Evolutionary conservation across 1,284 basidiomycete species (phyloP).

Genomic region (Ustilago tritici): DNA sequence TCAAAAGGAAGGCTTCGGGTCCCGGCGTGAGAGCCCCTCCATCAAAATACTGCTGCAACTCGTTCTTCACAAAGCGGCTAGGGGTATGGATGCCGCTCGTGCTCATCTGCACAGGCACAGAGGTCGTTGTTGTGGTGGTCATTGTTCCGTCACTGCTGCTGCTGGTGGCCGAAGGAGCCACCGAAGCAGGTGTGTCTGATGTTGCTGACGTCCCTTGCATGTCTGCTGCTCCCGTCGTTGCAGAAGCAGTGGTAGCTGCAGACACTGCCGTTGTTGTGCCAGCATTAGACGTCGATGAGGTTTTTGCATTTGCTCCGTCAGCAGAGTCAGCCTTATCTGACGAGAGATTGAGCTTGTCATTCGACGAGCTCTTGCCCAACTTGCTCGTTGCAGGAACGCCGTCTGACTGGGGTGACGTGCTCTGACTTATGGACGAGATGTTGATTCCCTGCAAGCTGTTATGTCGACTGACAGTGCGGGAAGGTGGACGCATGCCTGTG

Average conservation of each 20-base stretch:
- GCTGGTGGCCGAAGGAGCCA: constrained; percentile 13
- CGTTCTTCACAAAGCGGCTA: constrained; percentile 52
- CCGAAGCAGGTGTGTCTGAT: constrained; percentile 12
- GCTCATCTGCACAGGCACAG: constrained; percentile 31
- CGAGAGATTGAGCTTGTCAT: constrained; percentile 34
- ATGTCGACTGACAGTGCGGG: constrained; percentile 44
- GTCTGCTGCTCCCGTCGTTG: background rate
- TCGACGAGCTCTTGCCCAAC: constrained; percentile 37
- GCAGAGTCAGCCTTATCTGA: constrained; percentile 10
- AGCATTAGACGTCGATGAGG: constrained; percentile 7
- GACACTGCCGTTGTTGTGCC: constrained; percentile 13
- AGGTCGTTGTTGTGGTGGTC: constrained; percentile 19
- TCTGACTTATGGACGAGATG: constrained; percentile 15
- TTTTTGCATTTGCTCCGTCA: constrained; percentile 15
- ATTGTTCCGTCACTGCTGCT: constrained; percentile 1
- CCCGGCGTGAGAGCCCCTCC: constrained; percentile 60
- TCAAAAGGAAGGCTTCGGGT: constrained; percentile 61
- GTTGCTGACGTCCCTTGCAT: background rate
- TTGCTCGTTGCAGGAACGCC: constrained; percentile 23
- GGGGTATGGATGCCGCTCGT: constrained; percentile 47
- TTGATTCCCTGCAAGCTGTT: constrained; percentile 53
- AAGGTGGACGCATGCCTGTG: constrained; percentile 52
- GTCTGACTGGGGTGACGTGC: constrained; percentile 46
- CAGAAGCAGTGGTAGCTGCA: constrained; percentile 6
- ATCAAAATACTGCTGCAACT: constrained; percentile 57